Evolutionary conservation across 805 yeast genomes (phyloP).

Genomic region (Spathaspora passalidarum): DNA sequence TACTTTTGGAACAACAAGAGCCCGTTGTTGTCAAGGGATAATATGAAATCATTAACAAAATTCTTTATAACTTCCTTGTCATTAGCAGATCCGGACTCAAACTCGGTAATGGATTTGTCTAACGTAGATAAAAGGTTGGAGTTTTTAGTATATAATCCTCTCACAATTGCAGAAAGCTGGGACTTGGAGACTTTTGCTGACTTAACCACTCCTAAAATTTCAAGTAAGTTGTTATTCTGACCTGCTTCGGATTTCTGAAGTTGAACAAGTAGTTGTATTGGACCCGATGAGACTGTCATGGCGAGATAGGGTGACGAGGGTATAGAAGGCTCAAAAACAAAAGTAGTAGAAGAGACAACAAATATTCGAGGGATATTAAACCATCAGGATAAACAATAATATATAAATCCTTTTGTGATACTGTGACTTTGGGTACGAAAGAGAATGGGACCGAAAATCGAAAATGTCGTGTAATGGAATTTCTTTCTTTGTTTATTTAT

Average conservation of each 20-base stretch:
- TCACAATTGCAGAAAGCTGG: constrained; percentile 26
- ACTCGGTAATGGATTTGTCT: constrained; percentile 13
- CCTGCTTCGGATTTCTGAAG: constrained; percentile 4
- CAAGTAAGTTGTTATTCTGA: constrained; percentile 30
- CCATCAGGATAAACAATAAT: background rate
- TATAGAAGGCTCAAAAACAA: background rate
- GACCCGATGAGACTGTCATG: background rate
- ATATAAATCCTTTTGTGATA: background rate
- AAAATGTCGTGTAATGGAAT: background rate
- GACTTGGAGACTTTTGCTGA: constrained; percentile 24
- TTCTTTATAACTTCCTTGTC: constrained; percentile 30
- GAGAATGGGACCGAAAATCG: too few species aligned
- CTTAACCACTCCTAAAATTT: constrained; percentile 30
- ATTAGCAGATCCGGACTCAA: constrained; percentile 12
- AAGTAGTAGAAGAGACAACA: background rate
- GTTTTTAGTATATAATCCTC: constrained; percentile 42
- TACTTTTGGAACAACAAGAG: constrained; percentile 34
- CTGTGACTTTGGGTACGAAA: too few species aligned
- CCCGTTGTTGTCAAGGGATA: constrained; percentile 37
- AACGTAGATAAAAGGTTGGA: constrained; percentile 22
- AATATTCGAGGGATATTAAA: background rate
- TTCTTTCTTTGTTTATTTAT: background rate
- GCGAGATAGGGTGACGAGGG: background rate
- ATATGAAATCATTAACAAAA: constrained; percentile 36
- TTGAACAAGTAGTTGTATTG: constrained; percentile 3